Percentiles rank a stretch among this genome's conserved stretches.
These are phyloP conservation scores for Echites panduratus DNA, from an alignment of 257 asterid species.

Conservation along the genomic window DNA sequence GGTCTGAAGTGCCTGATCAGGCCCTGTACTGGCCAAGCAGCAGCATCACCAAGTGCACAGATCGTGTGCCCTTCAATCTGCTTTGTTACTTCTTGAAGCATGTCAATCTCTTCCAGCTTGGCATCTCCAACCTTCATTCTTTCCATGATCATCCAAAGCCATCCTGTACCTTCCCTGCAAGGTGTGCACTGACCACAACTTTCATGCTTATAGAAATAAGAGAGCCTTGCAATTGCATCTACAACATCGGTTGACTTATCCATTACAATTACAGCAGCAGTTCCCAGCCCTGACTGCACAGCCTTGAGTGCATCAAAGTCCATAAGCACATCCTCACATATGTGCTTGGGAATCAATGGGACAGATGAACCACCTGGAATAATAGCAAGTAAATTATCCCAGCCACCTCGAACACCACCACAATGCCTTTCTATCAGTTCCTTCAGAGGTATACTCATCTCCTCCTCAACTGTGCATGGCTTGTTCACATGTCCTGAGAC, in stretches of 20 bases:
- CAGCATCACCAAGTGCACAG: slow-evolving; percentile 98
- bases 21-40: slow-evolving; percentile 99
- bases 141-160: slow-evolving; percentile 99
- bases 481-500: slow-evolving; percentile 96
- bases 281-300: slow-evolving; percentile 92
- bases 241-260: slow-evolving; percentile 97
- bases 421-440: slow-evolving; percentile 93
- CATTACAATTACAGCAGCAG: slow-evolving; percentile 98
- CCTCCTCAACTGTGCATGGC: slow-evolving; percentile 99
- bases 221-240: slow-evolving; percentile 91
- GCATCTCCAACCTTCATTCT: slow-evolving; percentile 98
- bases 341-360: slow-evolving; percentile 69
- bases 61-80: slow-evolving; percentile 99
- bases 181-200: slow-evolving; percentile 99
- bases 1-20: slow-evolving; percentile 98
- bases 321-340: slow-evolving; percentile 96
- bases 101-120: slow-evolving; percentile 90
- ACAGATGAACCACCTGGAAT: slow-evolving; percentile 98
- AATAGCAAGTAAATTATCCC: slow-evolving; percentile 93
- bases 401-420: slow-evolving; percentile 98
- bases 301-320: slow-evolving; percentile 98
- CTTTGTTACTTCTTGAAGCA: slow-evolving; percentile 98
- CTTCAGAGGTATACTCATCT: slow-evolving; percentile 91
- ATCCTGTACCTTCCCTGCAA: slow-evolving; percentile 98
- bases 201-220: slow-evolving; percentile 98